Conservation (phyloP, 192 early-diverging fungal genomes). For the Rhizophagus prolifer region DNA sequence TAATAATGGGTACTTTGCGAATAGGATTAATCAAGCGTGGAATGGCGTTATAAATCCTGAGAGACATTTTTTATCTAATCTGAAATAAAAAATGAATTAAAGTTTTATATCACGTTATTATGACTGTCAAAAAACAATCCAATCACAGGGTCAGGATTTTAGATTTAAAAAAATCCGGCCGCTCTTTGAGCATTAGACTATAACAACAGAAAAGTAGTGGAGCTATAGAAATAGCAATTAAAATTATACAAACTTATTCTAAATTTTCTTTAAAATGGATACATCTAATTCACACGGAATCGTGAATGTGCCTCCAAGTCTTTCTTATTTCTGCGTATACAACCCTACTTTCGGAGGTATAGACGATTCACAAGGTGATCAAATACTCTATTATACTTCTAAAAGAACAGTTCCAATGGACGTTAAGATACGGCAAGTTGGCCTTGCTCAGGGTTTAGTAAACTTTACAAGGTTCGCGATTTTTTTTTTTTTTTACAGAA, state of each 20-base stretch:
- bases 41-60: neutral
- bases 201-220: too few species aligned
- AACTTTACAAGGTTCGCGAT: slow-evolving; percentile 60
- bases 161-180: too few species aligned
- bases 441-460: slow-evolving; percentile 69
- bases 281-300: neutral
- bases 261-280: neutral
- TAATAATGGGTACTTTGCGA: neutral
- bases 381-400: slow-evolving; percentile 72
- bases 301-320: slow-evolving; percentile 36
- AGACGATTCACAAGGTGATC: slow-evolving; percentile 74
- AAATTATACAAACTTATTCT: too few species aligned
- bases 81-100: too few species aligned
- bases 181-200: too few species aligned
- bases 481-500: neutral
- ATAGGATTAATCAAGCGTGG: neutral
- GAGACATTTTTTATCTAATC: neutral
- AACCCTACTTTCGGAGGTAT: slow-evolving; percentile 64
- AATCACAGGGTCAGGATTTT: too few species aligned
- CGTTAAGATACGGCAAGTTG: slow-evolving; percentile 71
- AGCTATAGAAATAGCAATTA: too few species aligned
- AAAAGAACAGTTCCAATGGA: slow-evolving; percentile 70
- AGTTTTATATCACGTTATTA: too few species aligned
- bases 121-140: too few species aligned
- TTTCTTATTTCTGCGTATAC: slow-evolving; percentile 75